Percentiles rank a stretch among this genome's conserved stretches.
Conservation (phyloP, 768 basidiomycete genomes). For the Galerina sulciceps region DNA sequence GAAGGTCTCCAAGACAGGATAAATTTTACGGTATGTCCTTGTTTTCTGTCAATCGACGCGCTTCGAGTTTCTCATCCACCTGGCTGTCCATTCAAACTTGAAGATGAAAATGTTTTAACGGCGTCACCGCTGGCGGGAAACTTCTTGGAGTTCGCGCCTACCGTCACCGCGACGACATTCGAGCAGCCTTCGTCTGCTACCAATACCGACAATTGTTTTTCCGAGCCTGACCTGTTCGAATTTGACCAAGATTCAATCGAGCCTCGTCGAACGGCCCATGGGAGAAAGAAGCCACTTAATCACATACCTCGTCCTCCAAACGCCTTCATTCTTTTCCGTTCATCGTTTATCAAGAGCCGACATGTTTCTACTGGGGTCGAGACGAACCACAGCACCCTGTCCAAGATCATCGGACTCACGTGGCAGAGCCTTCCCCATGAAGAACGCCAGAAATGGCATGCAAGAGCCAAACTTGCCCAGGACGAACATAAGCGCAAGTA, state of each 20-base stretch:
- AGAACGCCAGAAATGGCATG: constrained; percentile 76
- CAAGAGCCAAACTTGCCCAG: constrained; percentile 68
- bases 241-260: constrained; percentile 18
- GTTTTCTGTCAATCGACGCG: not conserved
- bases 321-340: constrained; percentile 85
- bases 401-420: constrained; percentile 82
- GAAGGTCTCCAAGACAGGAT: constrained; percentile 40
- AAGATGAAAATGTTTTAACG: constrained; percentile 18
- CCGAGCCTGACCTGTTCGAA: constrained; percentile 13
- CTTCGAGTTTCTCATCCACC: not conserved
- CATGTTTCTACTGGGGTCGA: constrained; percentile 78
- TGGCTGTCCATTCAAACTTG: constrained; percentile 1
- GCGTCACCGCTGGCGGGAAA: constrained; percentile 29
- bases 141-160: constrained; percentile 58
- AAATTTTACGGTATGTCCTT: constrained; percentile 33
- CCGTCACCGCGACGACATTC: constrained; percentile 61
- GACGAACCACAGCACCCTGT: constrained; percentile 80
- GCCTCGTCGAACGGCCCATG: constrained; percentile 47
- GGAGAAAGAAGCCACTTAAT: constrained; percentile 66
- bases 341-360: constrained; percentile 76
- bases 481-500: constrained; percentile 78
- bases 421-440: constrained; percentile 78
- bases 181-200: constrained; percentile 41
- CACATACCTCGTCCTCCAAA: constrained; percentile 85
- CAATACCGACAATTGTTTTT: not conserved